These are phyloP conservation scores for Fraxinus velutina DNA, from an alignment of 305 asterid species.

Conservation along the genomic window DNA sequence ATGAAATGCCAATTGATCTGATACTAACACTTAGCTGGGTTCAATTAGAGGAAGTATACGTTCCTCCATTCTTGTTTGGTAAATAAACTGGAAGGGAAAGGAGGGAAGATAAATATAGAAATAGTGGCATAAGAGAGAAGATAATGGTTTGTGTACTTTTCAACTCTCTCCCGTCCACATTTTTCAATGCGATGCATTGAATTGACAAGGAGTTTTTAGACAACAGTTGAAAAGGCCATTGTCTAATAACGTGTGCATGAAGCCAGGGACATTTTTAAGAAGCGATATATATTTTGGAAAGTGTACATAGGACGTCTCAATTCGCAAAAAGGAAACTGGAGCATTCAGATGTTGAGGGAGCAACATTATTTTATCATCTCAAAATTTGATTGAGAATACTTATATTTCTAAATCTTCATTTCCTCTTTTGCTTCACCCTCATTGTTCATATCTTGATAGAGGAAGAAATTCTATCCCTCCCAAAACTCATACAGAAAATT, in stretches of 20 bases:
- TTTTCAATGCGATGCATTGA: neutral
- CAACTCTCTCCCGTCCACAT: constrained; percentile 1
- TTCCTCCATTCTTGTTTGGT: neutral
- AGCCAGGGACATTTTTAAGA: neutral
- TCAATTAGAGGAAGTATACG: neutral
- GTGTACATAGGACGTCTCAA: neutral
- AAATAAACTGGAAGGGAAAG: neutral
- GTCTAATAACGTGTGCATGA: neutral
- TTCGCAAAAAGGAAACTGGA: neutral
- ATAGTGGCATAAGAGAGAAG: neutral
- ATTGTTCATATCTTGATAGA: neutral
- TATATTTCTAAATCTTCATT: neutral
- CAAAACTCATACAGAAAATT: neutral
- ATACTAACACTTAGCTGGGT: neutral
- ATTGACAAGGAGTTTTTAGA: neutral
- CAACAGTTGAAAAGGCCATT: neutral
- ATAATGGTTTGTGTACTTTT: neutral
- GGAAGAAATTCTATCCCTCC: neutral
- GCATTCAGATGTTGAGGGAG: neutral
- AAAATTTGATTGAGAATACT: neutral
- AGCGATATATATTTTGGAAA: neutral
- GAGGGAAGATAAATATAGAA: neutral
- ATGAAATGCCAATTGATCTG: neutral
- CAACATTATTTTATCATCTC: neutral
- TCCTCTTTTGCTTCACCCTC: neutral